phyloP scores from a whole-genome alignment of 73 alveolate genomes.

The Paramecium caudatum region DNA sequence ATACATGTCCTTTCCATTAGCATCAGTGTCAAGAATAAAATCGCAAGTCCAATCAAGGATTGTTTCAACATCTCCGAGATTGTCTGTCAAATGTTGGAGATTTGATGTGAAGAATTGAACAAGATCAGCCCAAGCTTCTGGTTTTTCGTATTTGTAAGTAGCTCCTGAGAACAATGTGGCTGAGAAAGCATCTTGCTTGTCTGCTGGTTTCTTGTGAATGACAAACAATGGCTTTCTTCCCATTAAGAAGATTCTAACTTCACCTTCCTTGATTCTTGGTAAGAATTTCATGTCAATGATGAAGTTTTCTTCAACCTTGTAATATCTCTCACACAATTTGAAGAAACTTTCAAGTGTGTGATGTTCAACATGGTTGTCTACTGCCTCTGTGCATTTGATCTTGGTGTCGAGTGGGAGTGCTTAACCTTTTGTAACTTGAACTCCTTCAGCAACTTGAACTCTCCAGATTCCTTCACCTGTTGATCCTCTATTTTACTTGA shows the following conservation, averaged over 20 bases:
- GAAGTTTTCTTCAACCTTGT: constrained; percentile 25
- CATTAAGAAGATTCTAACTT: constrained; percentile 54
- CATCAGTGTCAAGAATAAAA: constrained; percentile 45
- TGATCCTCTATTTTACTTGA: constrained; percentile 55
- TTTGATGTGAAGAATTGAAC: not conserved
- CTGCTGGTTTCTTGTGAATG: constrained; percentile 63
- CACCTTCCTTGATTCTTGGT: constrained; percentile 63
- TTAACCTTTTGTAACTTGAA: constrained; percentile 9
- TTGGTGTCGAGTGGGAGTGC: constrained; percentile 56
- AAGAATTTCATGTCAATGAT: constrained; percentile 53
- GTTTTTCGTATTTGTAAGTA: not conserved
- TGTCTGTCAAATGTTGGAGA: constrained; percentile 19
- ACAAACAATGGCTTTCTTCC: constrained; percentile 56
- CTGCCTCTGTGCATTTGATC: constrained; percentile 63
- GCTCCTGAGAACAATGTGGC: constrained; percentile 60
- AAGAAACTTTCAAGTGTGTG: constrained; percentile 60
- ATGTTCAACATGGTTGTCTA: constrained; percentile 57
- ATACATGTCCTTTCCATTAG: constrained; percentile 46
- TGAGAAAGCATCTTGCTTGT: constrained; percentile 55
- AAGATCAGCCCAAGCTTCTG: constrained; percentile 57
- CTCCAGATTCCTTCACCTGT: constrained; percentile 64
- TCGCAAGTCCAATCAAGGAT: constrained; percentile 42
- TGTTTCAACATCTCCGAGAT: constrained; percentile 44
- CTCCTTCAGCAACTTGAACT: constrained; percentile 35
- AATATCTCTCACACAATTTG: constrained; percentile 51